A percentile compares a stretch with the other conserved stretches of the same genome.
phyloP scores from a whole-genome alignment of 169 alveolate genomes.

The Ichthyophthirius multifiliis region DNA sequence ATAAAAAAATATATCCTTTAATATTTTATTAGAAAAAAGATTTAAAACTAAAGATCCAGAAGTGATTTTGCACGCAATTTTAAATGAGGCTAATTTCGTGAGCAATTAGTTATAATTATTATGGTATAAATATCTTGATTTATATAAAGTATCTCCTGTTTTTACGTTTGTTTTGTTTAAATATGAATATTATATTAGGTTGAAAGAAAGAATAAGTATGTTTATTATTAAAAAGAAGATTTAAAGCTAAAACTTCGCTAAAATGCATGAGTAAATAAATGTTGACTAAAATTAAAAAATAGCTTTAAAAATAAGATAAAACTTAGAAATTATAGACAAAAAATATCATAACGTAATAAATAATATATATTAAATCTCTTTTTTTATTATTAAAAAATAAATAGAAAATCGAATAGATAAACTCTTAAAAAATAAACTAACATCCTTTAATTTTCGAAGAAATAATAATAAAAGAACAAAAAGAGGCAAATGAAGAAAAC shows the following conservation, averaged over 20 bases:
- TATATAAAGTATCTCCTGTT: constrained; percentile 20
- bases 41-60: constrained; percentile 39
- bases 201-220: not conserved
- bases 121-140: constrained; percentile 30
- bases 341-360: too few relatives aligned
- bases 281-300: not conserved
- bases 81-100: constrained; percentile 32
- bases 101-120: too few relatives aligned
- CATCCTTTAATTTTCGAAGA: not conserved
- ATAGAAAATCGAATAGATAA: not conserved
- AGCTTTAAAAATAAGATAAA: not conserved
- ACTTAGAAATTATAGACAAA: not conserved
- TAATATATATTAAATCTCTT: too few relatives aligned
- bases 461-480: too few relatives aligned
- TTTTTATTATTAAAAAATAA: not conserved
- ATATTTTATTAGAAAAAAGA: constrained; percentile 12
- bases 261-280: not conserved
- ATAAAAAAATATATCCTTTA: not conserved
- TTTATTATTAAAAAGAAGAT: not conserved
- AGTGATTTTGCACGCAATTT: constrained; percentile 18
- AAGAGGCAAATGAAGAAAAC: constrained; percentile 58
- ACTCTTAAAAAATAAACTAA: not conserved
- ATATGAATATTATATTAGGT: not conserved
- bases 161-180: constrained; percentile 11
- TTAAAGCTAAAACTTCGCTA: not conserved